phyloP scores from a whole-genome alignment of 495 filamentous ascomycete genomes.

The Aeminium ludgeri region DNA sequence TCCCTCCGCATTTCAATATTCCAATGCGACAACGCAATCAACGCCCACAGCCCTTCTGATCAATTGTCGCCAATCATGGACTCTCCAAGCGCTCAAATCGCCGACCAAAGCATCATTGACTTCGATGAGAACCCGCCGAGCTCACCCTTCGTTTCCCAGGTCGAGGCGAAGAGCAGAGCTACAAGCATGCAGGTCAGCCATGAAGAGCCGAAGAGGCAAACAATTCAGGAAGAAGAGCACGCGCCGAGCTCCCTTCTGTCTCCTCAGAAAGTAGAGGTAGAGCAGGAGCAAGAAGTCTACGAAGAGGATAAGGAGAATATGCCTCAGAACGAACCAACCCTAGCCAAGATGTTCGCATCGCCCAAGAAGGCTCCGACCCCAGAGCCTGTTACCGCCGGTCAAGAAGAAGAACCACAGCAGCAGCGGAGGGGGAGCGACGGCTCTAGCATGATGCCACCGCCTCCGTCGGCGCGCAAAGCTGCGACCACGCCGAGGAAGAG shows the following conservation, averaged over 20 bases:
- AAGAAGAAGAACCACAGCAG: not conserved
- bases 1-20: too few species aligned
- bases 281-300: not conserved
- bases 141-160: constrained; percentile 26
- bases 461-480: constrained; percentile 11
- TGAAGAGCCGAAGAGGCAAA: too few species aligned
- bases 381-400: not conserved
- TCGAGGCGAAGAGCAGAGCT: constrained; percentile 10
- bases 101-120: constrained; percentile 9
- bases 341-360: constrained; percentile 11
- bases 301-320: constrained; percentile 17
- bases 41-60: too few species aligned
- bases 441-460: constrained; percentile 10
- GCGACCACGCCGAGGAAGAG: constrained; percentile 7
- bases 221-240: not conserved
- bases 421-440: constrained; percentile 2
- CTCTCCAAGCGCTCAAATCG: not conserved
- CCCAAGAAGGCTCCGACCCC: constrained; percentile 7
- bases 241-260: not conserved
- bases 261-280: not conserved
- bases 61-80: not conserved
- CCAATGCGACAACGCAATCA: too few species aligned
- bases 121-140: constrained; percentile 19
- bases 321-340: constrained; percentile 8
- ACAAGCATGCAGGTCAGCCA: constrained; percentile 7